Base-by-base conservation (phyloP, 345 rosid genomes). In the Citrus reticulata region DNA sequence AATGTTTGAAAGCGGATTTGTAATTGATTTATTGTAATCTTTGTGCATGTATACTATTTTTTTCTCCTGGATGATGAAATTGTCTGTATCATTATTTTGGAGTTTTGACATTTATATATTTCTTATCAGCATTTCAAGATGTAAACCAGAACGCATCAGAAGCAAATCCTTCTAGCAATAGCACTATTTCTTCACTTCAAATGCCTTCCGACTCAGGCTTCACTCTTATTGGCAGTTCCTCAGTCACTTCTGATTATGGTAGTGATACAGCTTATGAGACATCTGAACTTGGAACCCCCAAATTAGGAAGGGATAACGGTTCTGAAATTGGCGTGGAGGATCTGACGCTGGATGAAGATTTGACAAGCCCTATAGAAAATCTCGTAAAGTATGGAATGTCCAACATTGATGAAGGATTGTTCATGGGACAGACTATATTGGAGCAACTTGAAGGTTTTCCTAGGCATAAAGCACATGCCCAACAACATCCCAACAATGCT, bases 211-310 rank as follows among this genome's bases (percentile, higher is more conserved):
- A 84, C 82, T 88, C 90, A 79, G 86, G 89, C 78, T 72, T 85
- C 72, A 87, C 92, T 82, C 87, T 79, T 62, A 65, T 83, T 63
- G 95, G 91, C 64, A 76, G 91, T 88, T 91, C 93, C 68, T 92
- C 98, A 58, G 75, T 97, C 42, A 80, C 93, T 60, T 93, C 99
- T 37, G 99, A 97, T 81, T 92, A 90, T 87, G 98, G 98, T 57
- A 97, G 98, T 81, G 98, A 97, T 81, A 92, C 93, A 84, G 97
- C 92, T 81, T 94, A 89, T 81, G 99, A 94, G 82, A 86, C 95
- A 49, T 97, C 98, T 80, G 99, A 94, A 68, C 55, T 89, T 87
- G 98, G 98, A 80, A 91, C 98, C 69, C 97, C 97, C 77, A 86
- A 90, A 70, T 63, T 90, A 79, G 94, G 82, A 70, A 87, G 89